Conservation (phyloP, 108 stramenopile genomes). For the Conticribra guillardii region DNA sequence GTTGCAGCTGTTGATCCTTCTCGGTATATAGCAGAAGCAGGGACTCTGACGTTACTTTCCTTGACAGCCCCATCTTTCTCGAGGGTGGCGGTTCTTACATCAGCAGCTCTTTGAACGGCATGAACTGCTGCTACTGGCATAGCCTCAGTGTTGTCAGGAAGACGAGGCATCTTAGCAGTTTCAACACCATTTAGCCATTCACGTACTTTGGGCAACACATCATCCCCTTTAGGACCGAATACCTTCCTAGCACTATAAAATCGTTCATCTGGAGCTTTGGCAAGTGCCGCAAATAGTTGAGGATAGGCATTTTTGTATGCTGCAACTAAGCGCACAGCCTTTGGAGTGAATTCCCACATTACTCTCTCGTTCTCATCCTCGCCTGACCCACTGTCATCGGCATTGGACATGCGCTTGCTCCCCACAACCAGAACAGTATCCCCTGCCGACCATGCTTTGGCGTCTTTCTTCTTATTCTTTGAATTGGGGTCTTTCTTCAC, state of each 20-base stretch:
- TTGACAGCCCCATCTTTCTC: slow-evolving; percentile 77
- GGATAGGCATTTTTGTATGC: slow-evolving; percentile 92
- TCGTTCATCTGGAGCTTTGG: slow-evolving; percentile 77
- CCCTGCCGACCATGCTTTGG: slow-evolving; percentile 82
- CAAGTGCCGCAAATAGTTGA: slow-evolving; percentile 80
- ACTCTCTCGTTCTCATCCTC: slow-evolving; percentile 54
- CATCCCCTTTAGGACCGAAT: slow-evolving; percentile 80
- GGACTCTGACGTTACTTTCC: slow-evolving; percentile 84
- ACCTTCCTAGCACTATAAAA: slow-evolving; percentile 84
- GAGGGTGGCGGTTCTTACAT: slow-evolving; percentile 75
- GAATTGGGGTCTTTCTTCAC: slow-evolving; percentile 42
- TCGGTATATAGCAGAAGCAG: slow-evolving; percentile 71
- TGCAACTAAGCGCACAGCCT: slow-evolving; percentile 89
- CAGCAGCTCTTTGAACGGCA: slow-evolving; percentile 93
- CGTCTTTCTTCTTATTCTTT: slow-evolving; percentile 43
- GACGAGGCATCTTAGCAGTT: slow-evolving; percentile 89
- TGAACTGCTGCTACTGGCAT: slow-evolving; percentile 90
- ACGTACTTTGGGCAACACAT: slow-evolving; percentile 65
- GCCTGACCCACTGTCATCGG: slow-evolving; percentile 44
- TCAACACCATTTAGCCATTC: slow-evolving; percentile 90
- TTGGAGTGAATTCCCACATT: slow-evolving; percentile 94
- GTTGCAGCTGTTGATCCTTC: slow-evolving; percentile 80
- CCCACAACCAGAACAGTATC: slow-evolving; percentile 86
- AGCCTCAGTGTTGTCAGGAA: slow-evolving; percentile 86
- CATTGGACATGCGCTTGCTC: slow-evolving; percentile 51